A percentile compares a stretch with the other conserved stretches of the same genome.
These are phyloP conservation scores for Cystobasidium sp. DNA, from an alignment of 1,284 basidiomycete species.

Conservation along the genomic window DNA sequence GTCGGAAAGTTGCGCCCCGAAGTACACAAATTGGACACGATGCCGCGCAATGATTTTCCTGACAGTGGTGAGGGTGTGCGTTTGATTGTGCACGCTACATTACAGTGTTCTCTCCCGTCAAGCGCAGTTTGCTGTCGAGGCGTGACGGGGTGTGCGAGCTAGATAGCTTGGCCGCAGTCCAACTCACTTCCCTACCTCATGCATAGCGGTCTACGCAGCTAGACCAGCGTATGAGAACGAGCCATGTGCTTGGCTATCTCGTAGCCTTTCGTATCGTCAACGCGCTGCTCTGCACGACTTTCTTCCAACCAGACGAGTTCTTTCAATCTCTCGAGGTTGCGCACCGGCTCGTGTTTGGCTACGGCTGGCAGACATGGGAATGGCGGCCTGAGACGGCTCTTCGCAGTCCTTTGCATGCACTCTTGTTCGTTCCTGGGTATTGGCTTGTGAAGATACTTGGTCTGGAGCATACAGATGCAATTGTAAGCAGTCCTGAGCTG, in stretches of 20 bases:
- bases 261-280: conserved; percentile 58
- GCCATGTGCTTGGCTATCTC: conserved; percentile 25
- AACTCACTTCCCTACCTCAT: too few species aligned
- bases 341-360: conserved; percentile 83
- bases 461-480: conserved; percentile 61
- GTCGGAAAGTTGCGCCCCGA: too few species aligned
- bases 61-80: too few species aligned
- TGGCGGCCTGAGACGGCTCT: conserved; percentile 68
- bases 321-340: conserved; percentile 95
- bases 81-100: too few species aligned
- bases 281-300: conserved; percentile 75
- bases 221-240: not conserved
- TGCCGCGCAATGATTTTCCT: too few species aligned
- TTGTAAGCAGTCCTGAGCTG: conserved; percentile 48
- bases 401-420: conserved; percentile 56
- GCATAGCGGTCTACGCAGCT: too few species aligned
- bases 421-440: conserved; percentile 76
- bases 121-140: too few species aligned
- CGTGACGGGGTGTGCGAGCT: too few species aligned
- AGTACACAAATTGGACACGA: too few species aligned
- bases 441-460: conserved; percentile 67
- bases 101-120: too few species aligned
- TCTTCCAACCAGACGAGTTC: conserved; percentile 98
- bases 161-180: too few species aligned
- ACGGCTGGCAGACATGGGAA: conserved; percentile 94